A percentile compares a stretch with the other conserved stretches of the same genome.
Evolutionary conservation across 768 basidiomycete genomes (phyloP).

Genomic region (Mrakia gelida): DNA sequence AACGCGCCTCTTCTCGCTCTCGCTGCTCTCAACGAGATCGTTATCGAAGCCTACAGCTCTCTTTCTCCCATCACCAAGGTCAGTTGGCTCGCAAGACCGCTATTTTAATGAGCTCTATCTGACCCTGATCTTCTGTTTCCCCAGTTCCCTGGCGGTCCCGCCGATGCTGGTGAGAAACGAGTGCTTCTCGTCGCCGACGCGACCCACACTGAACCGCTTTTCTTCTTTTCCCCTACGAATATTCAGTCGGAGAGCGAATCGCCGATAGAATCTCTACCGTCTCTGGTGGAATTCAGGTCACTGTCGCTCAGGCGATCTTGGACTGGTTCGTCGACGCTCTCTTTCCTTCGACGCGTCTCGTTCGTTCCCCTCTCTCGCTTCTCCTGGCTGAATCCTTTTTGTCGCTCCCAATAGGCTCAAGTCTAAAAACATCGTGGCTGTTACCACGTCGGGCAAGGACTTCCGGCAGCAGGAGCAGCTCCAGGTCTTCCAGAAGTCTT

Average conservation of each 20-base stretch:
- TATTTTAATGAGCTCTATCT: background rate
- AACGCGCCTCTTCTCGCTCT: conserved; percentile 11
- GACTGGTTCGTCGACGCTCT: no score
- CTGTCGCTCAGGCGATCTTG: conserved; percentile 24
- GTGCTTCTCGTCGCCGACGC: background rate
- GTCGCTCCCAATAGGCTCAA: background rate
- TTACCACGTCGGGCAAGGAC: conserved; percentile 28
- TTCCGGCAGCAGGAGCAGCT: conserved; percentile 29
- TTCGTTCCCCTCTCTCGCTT: background rate
- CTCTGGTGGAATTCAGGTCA: conserved; percentile 18
- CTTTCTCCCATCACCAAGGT: conserved; percentile 29
- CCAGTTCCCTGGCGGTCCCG: conserved; percentile 15
- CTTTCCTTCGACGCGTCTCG: background rate
- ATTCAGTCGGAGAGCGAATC: conserved; percentile 23
- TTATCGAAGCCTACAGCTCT: conserved; percentile 22
- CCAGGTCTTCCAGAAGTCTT: conserved; percentile 17
- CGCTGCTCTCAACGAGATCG: conserved; percentile 15
- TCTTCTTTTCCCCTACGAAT: background rate
- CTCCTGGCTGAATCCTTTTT: background rate
- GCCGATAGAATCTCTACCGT: conserved; percentile 5
- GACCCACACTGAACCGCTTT: background rate
- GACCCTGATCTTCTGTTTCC: background rate
- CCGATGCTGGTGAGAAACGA: background rate
- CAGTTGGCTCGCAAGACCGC: background rate
- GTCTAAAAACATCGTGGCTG: conserved; percentile 21